Evolutionary conservation across 2,329 filamentous ascomycete genomes (phyloP), one percentile per base, ranked within the genome.

Genomic region (Diaporthe velutina): DNA sequence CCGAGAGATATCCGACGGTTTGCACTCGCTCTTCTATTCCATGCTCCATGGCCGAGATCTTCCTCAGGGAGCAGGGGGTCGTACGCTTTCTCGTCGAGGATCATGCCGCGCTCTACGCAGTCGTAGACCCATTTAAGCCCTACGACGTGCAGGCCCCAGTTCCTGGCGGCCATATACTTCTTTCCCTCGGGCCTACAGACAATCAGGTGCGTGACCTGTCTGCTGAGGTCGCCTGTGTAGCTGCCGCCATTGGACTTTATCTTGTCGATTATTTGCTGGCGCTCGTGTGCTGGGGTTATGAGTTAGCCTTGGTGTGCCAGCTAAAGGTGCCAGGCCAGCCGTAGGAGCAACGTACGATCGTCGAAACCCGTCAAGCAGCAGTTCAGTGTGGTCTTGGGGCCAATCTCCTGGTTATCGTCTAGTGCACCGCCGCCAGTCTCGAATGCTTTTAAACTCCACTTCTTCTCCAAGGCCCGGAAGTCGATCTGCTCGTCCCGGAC

Each of bases 161-260:
- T 89, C 78, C 90, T 92, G n/a, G 96, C 97, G 73, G 95, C 95
- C 73, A 91, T 90, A 82, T 98, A 99, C 83, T 99, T 99, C 76
- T 95, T 94, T 30, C 97, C 96, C 77, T 94, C 90, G 12, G 96
- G 92, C 68, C 90, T 90, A 76, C 90, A 90, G 42, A 95, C 95
- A 77, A 99, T 93, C 22, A 99, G 89, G 83, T 99, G 97, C 2
- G 95, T 98, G 77, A 97, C 94, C 71, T 88, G 88, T 80, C 93
- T 95, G 13, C 95, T 98, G 71, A 99, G 88, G 81, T 99, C 96
- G 73, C 94, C 95, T 38, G 94, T 93, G 82, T 98, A 98, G 71
- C 90, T 86, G n/a, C 93, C 97, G 42, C 96, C 96, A 80, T 97
- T 91, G 22, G 87, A 83, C 55, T 86, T 85, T 77, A 96, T 91